Evolutionary conservation across 768 basidiomycete species (phyloP), one percentile per base, ranked within the genome.

Genomic region (Sarcodon sp.): DNA sequence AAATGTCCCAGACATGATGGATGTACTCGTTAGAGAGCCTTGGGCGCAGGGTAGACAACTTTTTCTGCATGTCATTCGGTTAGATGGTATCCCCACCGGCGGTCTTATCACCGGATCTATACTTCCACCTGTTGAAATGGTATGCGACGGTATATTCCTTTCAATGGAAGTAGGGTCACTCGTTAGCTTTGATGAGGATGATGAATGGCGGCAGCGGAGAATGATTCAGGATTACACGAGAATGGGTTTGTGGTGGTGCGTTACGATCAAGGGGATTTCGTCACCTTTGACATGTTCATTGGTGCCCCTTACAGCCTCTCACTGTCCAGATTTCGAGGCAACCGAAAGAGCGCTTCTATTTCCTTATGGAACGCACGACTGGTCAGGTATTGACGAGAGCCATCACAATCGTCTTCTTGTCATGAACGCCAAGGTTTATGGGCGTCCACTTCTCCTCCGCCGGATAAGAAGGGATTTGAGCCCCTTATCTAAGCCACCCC

Each of bases 41-140:
- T 86, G 84, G 83, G 69, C 68, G 8, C 66, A 76, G 32, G 72
- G 73, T 4, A 59, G 68, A 12, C 68, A 64, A 46, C 57, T 83
- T 32, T 87, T 80, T 73, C 61, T 86, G 45, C 87, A 90, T 57
- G 64, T 70, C 18, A 61, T 89, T 43, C 59, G 61, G 36, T 58
- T 84, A 33, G 70, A 77, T 52, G 76, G 71, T 13, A 59, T 59
- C 15, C 63, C 66, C 18, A 59, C 69, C 10, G 76, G 79, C 15
- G 88, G 79, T 1, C 66, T 92, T 27, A 66, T 91, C 16, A 80
- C 84, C 31, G 85, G 83, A 3, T 76, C 78, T 0, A 55, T 60
- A 33, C 64, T 89, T 35, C 73, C 72, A 0, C 57, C 67, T 6
- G 66, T 69, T 15, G 70, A 76, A 13, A 55, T 83, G 33, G 58